These are phyloP conservation scores for Acanthamoeba castellanii DNA, from an alignment of 208 protist genomes.

Conservation along the genomic window DNA sequence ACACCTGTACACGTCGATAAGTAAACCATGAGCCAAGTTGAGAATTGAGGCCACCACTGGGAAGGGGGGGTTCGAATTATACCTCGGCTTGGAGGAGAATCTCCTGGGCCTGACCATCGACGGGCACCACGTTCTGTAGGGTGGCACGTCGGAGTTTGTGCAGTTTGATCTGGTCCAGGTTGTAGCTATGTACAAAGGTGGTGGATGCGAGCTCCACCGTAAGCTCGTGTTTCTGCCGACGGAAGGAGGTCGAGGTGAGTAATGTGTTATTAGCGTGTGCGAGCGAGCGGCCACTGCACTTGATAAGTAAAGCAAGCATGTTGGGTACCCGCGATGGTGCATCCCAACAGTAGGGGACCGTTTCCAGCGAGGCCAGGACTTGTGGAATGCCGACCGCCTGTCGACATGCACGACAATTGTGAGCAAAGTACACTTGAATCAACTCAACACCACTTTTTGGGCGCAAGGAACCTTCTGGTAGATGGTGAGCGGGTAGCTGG, in stretches of 20 bases:
- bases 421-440: neutral
- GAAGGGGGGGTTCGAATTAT: neutral
- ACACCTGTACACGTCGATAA: neutral
- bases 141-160: neutral
- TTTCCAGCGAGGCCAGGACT: constrained; percentile 17
- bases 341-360: constrained; percentile 69
- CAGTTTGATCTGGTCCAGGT: constrained; percentile 66
- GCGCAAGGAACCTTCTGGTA: constrained; percentile 49
- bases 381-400: constrained; percentile 8
- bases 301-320: neutral
- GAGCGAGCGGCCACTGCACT: too few species aligned
- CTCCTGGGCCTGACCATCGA: constrained; percentile 14
- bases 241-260: neutral
- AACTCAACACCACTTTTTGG: neutral
- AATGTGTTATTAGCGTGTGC: neutral
- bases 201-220: constrained; percentile 38
- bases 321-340: constrained; percentile 41
- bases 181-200: constrained; percentile 50
- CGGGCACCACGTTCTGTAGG: neutral
- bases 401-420: too few species aligned
- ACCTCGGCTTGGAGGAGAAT: constrained; percentile 42
- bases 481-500: constrained; percentile 15
- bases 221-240: constrained; percentile 63
- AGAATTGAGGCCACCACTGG: neutral
- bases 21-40: neutral